Evolutionary conservation across 768 basidiomycete species (phyloP).

Genomic region (Dioszegia crocea): DNA sequence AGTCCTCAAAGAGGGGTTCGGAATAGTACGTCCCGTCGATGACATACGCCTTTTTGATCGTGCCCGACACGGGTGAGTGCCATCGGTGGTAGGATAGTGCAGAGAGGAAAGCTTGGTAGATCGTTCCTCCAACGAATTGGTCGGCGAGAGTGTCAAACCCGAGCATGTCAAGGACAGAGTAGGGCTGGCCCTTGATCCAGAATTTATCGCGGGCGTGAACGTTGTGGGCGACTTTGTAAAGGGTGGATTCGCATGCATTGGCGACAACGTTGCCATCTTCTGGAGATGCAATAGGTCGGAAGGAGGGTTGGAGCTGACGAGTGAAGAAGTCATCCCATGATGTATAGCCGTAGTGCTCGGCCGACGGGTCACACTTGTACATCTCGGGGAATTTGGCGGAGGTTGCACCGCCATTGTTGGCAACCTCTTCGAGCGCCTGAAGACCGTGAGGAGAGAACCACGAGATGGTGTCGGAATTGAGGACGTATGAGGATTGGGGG

Average conservation of each 20-base stretch:
- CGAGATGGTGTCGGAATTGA: constrained; percentile 51
- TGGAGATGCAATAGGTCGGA: constrained; percentile 53
- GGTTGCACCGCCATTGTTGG: constrained; percentile 35
- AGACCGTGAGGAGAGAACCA: constrained; percentile 56
- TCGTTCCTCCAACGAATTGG: constrained; percentile 55
- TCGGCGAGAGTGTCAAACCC: constrained; percentile 51
- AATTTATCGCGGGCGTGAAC: constrained; percentile 55
- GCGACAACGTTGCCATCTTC: constrained; percentile 53
- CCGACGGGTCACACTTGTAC: constrained; percentile 53
- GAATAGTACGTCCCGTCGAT: constrained; percentile 49
- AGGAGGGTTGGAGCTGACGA: constrained; percentile 50
- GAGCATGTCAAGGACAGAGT: constrained; percentile 61
- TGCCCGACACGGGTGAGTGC: constrained; percentile 59
- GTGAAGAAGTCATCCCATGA: constrained; percentile 61
- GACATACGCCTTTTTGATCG: constrained; percentile 54
- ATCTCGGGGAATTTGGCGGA: constrained; percentile 50
- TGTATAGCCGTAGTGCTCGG: constrained; percentile 53
- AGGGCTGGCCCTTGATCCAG: constrained; percentile 63
- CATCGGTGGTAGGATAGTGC: constrained; percentile 62
- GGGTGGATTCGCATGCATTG: constrained; percentile 58
- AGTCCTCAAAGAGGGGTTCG: constrained; percentile 50
- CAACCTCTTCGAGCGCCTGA: constrained; percentile 38
- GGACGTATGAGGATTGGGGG: constrained; percentile 53
- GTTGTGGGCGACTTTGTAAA: constrained; percentile 52
- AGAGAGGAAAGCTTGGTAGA: constrained; percentile 60